Conservation (phyloP, 140 eudicot genomes). For the Cichorium intybus region DNA sequence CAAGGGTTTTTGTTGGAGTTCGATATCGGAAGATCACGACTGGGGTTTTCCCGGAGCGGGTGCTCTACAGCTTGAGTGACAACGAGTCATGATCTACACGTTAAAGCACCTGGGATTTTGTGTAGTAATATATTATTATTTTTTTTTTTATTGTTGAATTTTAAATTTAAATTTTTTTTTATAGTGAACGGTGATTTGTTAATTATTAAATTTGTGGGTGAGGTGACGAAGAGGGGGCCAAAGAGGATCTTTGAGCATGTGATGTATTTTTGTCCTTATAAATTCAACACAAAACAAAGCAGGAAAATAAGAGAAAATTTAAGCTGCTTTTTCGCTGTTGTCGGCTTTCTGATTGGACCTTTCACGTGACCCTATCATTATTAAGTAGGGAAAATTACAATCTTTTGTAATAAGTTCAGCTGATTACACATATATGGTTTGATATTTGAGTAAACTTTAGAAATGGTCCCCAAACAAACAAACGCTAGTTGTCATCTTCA, state of each 20-base stretch:
- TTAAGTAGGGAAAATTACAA: background rate
- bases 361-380: constrained; percentile 36
- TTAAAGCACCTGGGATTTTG: constrained; percentile 18
- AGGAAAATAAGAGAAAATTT: constrained; percentile 20
- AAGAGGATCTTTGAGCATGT: constrained; percentile 36
- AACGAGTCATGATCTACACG: background rate
- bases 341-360: constrained; percentile 33
- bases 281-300: constrained; percentile 28
- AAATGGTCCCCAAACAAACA: too few relatives aligned
- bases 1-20: constrained; percentile 74
- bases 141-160: constrained; percentile 15
- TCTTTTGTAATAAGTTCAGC: background rate
- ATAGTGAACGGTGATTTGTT: constrained; percentile 12
- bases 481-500: too few relatives aligned
- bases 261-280: constrained; percentile 36
- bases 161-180: constrained; percentile 10
- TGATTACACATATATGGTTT: background rate
- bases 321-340: constrained; percentile 39
- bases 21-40: constrained; percentile 45
- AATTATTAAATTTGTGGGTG: constrained; percentile 12
- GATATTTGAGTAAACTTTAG: background rate
- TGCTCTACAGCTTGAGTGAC: constrained; percentile 34
- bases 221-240: background rate
- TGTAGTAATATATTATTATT: constrained; percentile 21
- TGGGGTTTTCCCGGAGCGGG: constrained; percentile 63